These are phyloP conservation scores for Parathielavia appendiculata DNA, from an alignment of 495 filamentous ascomycete genomes.

Conservation along the genomic window DNA sequence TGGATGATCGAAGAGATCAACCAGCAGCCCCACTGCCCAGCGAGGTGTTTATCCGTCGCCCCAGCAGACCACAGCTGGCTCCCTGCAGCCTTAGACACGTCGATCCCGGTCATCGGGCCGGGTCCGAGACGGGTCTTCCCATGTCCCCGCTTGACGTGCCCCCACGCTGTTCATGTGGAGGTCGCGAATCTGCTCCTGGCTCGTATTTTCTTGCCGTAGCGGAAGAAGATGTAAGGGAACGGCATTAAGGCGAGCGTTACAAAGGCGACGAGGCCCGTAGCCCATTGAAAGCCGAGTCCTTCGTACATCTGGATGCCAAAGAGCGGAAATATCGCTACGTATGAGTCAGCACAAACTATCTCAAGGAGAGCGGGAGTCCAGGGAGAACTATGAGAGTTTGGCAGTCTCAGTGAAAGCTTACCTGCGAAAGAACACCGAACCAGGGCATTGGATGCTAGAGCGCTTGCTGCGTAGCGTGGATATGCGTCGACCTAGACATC, in stretches of 20 bases:
- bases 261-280: constrained; percentile 61
- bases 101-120: constrained; percentile 2
- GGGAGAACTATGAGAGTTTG: constrained; percentile 47
- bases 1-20: neutral
- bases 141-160: constrained; percentile 2
- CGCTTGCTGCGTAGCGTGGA: constrained; percentile 80
- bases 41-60: neutral
- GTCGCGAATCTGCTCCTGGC: constrained; percentile 45
- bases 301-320: constrained; percentile 58
- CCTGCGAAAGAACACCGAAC: constrained; percentile 78
- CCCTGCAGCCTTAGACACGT: constrained; percentile 7
- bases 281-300: constrained; percentile 66
- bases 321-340: constrained; percentile 46
- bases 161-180: constrained; percentile 15
- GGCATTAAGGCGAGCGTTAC: constrained; percentile 65
- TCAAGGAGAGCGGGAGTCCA: neutral
- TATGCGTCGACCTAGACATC: constrained; percentile 70
- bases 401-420: constrained; percentile 53
- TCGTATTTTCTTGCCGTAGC: constrained; percentile 53
- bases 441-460: constrained; percentile 85
- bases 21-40: neutral
- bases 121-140: constrained; percentile 1
- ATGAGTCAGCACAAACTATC: constrained; percentile 12
- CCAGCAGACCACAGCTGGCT: constrained; percentile 9
- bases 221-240: constrained; percentile 66